These are phyloP conservation scores for Primulina huaijiensis DNA, from an alignment of 257 asterid genomes.

Conservation along the genomic window DNA sequence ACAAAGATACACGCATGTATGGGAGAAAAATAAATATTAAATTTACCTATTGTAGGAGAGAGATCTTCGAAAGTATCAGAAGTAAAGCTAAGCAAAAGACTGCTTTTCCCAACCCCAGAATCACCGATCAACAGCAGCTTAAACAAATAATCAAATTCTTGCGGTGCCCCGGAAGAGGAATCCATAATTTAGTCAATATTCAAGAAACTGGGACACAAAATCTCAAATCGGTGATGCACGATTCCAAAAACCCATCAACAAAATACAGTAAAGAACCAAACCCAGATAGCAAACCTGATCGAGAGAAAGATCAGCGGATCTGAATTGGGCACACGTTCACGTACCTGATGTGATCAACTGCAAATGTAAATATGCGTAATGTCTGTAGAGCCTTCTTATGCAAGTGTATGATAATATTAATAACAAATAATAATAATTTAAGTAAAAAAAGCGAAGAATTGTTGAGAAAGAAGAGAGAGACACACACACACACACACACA, in stretches of 20 bases:
- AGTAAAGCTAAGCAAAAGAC: conserved; percentile 83
- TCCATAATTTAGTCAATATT: conserved; percentile 31
- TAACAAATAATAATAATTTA: no score
- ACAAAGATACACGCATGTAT: background rate
- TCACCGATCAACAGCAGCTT: conserved; percentile 73
- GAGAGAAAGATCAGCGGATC: background rate
- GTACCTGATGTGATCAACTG: background rate
- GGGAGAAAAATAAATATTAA: background rate
- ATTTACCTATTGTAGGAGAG: conserved; percentile 69
- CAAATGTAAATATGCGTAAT: no score
- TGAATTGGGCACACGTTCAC: background rate
- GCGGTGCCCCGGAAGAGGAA: conserved; percentile 38
- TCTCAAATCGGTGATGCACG: background rate
- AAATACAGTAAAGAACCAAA: background rate
- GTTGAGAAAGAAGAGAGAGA: no score
- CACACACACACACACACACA: no score
- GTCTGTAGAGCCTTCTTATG: no score
- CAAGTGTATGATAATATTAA: no score
- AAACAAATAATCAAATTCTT: conserved; percentile 56
- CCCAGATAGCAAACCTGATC: conserved; percentile 17
- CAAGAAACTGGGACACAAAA: conserved; percentile 25
- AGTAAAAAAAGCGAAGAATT: no score
- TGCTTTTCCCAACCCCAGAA: conserved; percentile 96
- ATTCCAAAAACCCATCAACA: background rate
- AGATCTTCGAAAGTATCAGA: conserved; percentile 83